A percentile compares a stretch with the other conserved stretches of the same genome.
Evolutionary conservation across 768 basidiomycete species (phyloP).

Genomic region (Lactarius sanguifluus): DNA sequence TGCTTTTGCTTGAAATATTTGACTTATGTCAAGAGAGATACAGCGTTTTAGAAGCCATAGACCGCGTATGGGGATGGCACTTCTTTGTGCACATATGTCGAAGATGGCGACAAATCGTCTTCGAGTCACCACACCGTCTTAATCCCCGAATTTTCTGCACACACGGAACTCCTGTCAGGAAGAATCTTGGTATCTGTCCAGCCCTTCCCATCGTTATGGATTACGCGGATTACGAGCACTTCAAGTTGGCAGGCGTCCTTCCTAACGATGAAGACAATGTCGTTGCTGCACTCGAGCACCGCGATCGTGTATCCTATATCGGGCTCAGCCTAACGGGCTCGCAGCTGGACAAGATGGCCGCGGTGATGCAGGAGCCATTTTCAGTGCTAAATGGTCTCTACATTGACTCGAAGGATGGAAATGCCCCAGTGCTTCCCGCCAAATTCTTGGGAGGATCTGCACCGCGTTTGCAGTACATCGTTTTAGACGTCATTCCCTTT

Average conservation of each 20-base stretch:
- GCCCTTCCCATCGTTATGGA: not conserved
- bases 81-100: not conserved
- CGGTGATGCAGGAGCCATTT: not conserved
- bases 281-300: not conserved
- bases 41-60: too few species aligned
- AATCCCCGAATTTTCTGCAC: not conserved
- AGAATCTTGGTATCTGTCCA: not conserved
- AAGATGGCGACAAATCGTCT: not conserved
- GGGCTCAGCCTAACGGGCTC: not conserved
- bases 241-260: too few species aligned
- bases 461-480: not conserved
- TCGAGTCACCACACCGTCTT: not conserved
- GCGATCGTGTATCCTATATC: not conserved
- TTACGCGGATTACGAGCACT: fast-evolving
- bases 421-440: not conserved
- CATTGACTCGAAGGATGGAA: not conserved
- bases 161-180: not conserved
- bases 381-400: not conserved
- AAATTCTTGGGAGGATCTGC: not conserved
- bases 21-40: not conserved
- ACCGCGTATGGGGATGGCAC: too few species aligned
- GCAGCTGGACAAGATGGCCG: not conserved
- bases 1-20: not conserved
- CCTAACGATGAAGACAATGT: not conserved
- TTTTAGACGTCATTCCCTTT: not conserved